Percentiles rank a stretch among this genome's conserved stretches.
Evolutionary conservation across 169 alveolate genomes (phyloP).

Genomic region (Cytauxzoon felis): DNA sequence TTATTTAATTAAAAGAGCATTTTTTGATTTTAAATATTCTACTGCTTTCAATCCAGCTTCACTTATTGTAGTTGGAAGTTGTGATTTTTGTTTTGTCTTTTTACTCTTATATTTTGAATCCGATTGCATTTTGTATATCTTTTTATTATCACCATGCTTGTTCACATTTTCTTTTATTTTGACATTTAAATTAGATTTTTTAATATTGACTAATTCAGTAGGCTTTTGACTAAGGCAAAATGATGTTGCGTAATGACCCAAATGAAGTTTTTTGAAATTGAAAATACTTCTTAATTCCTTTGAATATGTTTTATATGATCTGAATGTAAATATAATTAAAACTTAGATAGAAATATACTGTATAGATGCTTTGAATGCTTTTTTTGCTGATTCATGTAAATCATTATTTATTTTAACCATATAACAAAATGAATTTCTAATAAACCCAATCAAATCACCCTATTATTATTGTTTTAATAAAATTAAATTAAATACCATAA

Average conservation of each 20-base stretch:
- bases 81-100: background rate
- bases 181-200: background rate
- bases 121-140: background rate
- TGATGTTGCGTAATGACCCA: constrained; percentile 63
- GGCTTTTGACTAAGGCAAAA: constrained; percentile 50
- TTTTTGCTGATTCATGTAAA: constrained; percentile 10
- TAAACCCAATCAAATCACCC: constrained; percentile 41
- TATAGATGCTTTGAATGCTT: constrained; percentile 47
- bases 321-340: background rate
- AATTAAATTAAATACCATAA: constrained; percentile 25
- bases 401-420: constrained; percentile 25
- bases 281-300: constrained; percentile 47
- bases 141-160: background rate
- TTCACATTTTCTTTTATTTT: background rate
- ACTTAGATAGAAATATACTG: constrained; percentile 2
- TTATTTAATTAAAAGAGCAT: constrained; percentile 11
- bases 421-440: constrained; percentile 47
- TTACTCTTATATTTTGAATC: background rate
- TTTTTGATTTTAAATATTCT: constrained; percentile 28
- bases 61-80: constrained; percentile 11
- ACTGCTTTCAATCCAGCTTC: constrained; percentile 39
- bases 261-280: constrained; percentile 48
- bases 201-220: constrained; percentile 29
- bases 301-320: constrained; percentile 54
- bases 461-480: background rate